These are phyloP conservation scores for Erythrobasidium hasegawianum DNA, from an alignment of 1,284 basidiomycete genomes.

Conservation along the genomic window DNA sequence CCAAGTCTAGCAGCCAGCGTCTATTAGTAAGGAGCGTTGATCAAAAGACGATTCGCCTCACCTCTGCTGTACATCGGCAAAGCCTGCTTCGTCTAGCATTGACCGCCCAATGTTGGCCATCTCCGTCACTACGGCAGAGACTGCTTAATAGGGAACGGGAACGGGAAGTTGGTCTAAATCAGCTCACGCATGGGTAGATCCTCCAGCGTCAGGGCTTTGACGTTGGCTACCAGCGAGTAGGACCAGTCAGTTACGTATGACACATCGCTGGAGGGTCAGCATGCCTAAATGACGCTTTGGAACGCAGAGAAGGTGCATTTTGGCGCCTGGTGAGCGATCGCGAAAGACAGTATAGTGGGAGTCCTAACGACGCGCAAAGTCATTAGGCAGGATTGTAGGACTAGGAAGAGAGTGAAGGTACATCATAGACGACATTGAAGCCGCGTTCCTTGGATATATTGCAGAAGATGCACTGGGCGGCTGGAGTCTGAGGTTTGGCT, in stretches of 20 bases:
- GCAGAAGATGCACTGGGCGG: slow-evolving; percentile 24
- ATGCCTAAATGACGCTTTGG: slow-evolving; percentile 18
- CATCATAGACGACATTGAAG: slow-evolving; percentile 32
- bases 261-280: not conserved
- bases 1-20: slow-evolving; percentile 8
- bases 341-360: slow-evolving; percentile 14
- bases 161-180: too few relatives aligned
- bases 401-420: not conserved
- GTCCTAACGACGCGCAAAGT: not conserved
- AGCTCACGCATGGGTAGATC: slow-evolving; percentile 27
- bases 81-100: slow-evolving; percentile 7
- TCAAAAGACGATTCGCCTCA: not conserved
- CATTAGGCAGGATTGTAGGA: not conserved
- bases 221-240: slow-evolving; percentile 2
- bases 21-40: not conserved
- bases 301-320: slow-evolving; percentile 26
- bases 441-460: slow-evolving; percentile 14
- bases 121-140: too few relatives aligned
- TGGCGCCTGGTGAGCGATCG: slow-evolving; percentile 15
- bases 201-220: slow-evolving; percentile 5
- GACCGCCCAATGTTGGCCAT: slow-evolving; percentile 11
- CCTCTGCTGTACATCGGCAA: slow-evolving; percentile 9
- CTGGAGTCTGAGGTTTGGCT: not conserved
- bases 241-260: not conserved
- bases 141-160: too few relatives aligned